Evolutionary conservation across 2,329 filamentous ascomycete species (phyloP).

Genomic region (Scedosporium minutisporum): DNA sequence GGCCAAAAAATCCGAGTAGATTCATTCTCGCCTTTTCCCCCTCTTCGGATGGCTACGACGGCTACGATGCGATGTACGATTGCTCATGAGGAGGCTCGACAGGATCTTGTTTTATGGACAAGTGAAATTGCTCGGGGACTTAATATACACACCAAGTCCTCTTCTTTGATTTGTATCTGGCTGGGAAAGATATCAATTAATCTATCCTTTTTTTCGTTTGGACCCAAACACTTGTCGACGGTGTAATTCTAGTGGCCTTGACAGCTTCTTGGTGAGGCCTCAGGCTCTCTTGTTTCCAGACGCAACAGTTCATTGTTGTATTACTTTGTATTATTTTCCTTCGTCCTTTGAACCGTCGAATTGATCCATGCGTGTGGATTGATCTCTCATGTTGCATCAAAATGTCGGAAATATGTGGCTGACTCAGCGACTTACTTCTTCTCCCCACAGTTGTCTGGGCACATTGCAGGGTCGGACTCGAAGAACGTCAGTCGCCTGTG

Average conservation of each 20-base stretch:
- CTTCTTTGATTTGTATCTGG: too few species aligned
- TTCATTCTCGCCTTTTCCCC: not conserved
- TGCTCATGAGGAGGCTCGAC: not conserved
- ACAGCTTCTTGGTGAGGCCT: not conserved
- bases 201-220: not conserved
- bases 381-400: too few species aligned
- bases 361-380: too few species aligned
- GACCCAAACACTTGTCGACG: too few species aligned
- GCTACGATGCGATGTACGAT: too few species aligned
- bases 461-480: not conserved
- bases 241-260: too few species aligned
- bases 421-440: not conserved
- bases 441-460: not conserved
- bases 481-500: conserved; percentile 4
- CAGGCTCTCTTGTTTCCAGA: not conserved
- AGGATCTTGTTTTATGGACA: not conserved
- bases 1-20: not conserved
- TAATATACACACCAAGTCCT: not conserved
- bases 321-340: too few species aligned
- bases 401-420: not conserved
- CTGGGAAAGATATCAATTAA: too few species aligned
- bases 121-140: not conserved
- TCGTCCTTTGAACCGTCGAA: not conserved
- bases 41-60: too few species aligned
- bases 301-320: too few species aligned